A percentile compares a stretch with the other conserved stretches of the same genome.
phyloP scores from a whole-genome alignment of 495 filamentous ascomycete genomes.

The Glutinoglossum americanum region DNA sequence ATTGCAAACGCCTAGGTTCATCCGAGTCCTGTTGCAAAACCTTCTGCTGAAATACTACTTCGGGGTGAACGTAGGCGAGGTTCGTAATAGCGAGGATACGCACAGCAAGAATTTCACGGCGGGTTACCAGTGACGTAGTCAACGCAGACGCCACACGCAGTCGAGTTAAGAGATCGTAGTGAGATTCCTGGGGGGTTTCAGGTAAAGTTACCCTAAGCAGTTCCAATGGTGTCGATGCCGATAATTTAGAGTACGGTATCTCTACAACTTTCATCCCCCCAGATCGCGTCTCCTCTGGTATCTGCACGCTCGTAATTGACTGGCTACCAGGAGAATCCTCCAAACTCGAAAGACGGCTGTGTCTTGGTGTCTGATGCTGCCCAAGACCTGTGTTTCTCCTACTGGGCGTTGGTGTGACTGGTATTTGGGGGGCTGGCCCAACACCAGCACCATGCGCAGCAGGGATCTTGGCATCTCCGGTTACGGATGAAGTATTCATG shows the following conservation, averaged over 20 bases:
- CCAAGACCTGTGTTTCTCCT: constrained; percentile 17
- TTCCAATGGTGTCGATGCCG: constrained; percentile 37
- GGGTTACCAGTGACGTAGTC: constrained; percentile 34
- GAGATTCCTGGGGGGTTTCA: constrained; percentile 45
- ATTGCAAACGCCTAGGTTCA: constrained; percentile 70
- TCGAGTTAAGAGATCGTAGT: constrained; percentile 73
- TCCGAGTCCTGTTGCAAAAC: constrained; percentile 74
- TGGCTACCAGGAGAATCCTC: constrained; percentile 32
- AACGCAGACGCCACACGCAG: constrained; percentile 65
- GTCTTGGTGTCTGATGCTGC: constrained; percentile 13
- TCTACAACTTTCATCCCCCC: constrained; percentile 43
- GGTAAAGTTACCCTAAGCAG: constrained; percentile 39
- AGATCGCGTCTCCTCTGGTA: constrained; percentile 17
- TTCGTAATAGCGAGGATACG: constrained; percentile 80
- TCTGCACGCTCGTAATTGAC: constrained; percentile 13
- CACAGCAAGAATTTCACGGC: constrained; percentile 58
- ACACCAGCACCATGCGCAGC: neutral
- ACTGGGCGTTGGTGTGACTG: constrained; percentile 30
- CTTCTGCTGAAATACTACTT: constrained; percentile 60
- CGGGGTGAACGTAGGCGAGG: constrained; percentile 68
- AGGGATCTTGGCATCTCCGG: constrained; percentile 7
- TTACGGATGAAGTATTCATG: constrained; percentile 9
- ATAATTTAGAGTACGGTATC: constrained; percentile 41
- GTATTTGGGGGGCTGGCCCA: constrained; percentile 11
- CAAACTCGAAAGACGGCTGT: constrained; percentile 22